Base-by-base conservation (phyloP, 306 rosid species). In the Sicyos baderoa region DNA sequence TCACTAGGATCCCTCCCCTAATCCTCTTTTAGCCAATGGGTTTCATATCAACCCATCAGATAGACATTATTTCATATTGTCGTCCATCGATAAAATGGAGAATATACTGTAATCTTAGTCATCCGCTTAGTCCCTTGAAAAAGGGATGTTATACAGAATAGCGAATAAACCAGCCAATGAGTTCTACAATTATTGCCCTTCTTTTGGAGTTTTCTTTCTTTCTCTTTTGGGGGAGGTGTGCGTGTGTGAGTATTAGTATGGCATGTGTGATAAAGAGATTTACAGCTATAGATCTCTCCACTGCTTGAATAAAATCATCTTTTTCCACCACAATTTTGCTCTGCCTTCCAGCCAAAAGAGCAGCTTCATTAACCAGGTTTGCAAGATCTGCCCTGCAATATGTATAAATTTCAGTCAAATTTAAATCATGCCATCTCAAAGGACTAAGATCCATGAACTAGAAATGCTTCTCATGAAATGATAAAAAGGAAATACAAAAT, bases 251-350 rank as follows among this genome's bases (percentile, higher is more conserved):
- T 21, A 21, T 25, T 7, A 16, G 13, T 16, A 16, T 59, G 14
- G 21, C 2, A 2, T 59, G 66, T n/a, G 27, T 37, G 45, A 9
- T 3, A 61, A 8, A 61, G 49, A 16, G 78, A 72, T 76, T 86
- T 88, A 93, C 97, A 77, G 97, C 97, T 78, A 91, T 83, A 71
- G 96, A 87, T 84, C 97, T 84, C 78, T 91, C 97, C 76, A 89
- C 96, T 18, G 96, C 97, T 29, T 84, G 90, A 84, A 91, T 77
- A 81, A 91, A 91, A 86, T 91, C 96, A 71, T 64, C 72, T 77
- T 83, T 91, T 82, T 87, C 97, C 67, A 91, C 97, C 40, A 91
- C 88, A 75, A 77, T 25, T 81, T 91, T 91, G 79, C 72, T 87
- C 71, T 85, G 84, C 77, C 97, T 86, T 83, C 97, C 97, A 55